These are phyloP conservation scores for Macrolepiota fuliginosa DNA, from an alignment of 768 basidiomycete species.

Conservation along the genomic window DNA sequence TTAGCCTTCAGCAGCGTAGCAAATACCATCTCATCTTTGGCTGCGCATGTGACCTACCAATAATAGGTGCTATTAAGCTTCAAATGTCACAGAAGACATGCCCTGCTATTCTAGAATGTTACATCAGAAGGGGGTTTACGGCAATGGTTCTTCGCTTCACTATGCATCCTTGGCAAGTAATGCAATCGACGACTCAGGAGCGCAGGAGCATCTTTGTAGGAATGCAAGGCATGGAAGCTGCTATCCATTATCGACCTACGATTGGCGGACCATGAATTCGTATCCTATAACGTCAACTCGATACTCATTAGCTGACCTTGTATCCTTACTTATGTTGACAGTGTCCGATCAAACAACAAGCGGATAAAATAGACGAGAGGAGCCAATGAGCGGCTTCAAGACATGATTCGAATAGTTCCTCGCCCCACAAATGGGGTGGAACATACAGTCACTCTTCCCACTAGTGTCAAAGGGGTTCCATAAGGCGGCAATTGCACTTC, in stretches of 20 bases:
- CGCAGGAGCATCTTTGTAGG: background rate
- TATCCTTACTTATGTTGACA: background rate
- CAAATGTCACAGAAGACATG: background rate
- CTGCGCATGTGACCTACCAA: background rate
- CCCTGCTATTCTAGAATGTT: background rate
- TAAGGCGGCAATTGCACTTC: background rate
- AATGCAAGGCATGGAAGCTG: background rate
- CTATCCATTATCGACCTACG: background rate
- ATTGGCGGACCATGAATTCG: background rate
- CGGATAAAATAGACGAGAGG: background rate
- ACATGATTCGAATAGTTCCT: background rate
- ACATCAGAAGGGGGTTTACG: background rate
- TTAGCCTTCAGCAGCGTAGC: no score
- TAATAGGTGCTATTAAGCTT: background rate
- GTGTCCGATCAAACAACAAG: background rate
- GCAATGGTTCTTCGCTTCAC: background rate
- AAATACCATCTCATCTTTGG: no score
- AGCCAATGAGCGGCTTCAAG: background rate
- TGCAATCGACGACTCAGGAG: background rate
- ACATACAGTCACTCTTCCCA: slow-evolving; percentile 1
- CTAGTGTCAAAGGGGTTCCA: background rate
- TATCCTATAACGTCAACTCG: background rate
- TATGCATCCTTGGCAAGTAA: no score
- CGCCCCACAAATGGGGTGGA: background rate
- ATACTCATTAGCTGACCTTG: background rate